Evolutionary conservation across 306 rosid genomes (phyloP).

Genomic region (Rosa multiflora): DNA sequence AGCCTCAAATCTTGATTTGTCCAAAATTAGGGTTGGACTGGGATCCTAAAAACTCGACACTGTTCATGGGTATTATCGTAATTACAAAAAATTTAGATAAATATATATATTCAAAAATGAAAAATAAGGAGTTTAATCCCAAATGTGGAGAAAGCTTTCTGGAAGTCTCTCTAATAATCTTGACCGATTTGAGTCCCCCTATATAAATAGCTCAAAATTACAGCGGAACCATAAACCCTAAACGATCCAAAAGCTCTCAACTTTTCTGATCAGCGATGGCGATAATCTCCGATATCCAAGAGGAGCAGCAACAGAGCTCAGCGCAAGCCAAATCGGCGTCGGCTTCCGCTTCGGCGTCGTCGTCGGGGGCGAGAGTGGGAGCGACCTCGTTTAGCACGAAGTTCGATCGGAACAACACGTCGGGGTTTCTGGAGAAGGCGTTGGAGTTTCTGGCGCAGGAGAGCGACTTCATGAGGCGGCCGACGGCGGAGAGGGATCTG

Average conservation of each 20-base stretch:
- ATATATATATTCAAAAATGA: neutral
- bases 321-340: conserved; percentile 21
- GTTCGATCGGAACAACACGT: conserved; percentile 64
- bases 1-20: neutral
- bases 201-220: neutral
- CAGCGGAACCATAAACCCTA: conserved; percentile 9
- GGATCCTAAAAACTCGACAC: neutral
- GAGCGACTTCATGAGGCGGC: conserved; percentile 47
- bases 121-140: neutral
- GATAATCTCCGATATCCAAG: conserved; percentile 64
- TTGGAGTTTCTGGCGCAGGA: conserved; percentile 53
- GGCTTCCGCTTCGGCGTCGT: conserved; percentile 23
- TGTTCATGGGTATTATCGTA: neutral
- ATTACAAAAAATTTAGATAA: neutral
- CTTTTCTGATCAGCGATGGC: conserved; percentile 46
- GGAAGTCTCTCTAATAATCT: neutral
- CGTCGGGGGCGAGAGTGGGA: conserved; percentile 27
- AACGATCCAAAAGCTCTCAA: neutral
- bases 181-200: neutral
- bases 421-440: conserved; percentile 49
- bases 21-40: neutral
- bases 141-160: neutral
- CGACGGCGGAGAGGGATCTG: conserved; percentile 48
- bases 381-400: conserved; percentile 44
- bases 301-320: conserved; percentile 24